Percentiles rank a stretch among this genome's conserved stretches.
Conservation (phyloP, 2,329 filamentous ascomycete genomes). For the Colletotrichum orchidophilum region DNA sequence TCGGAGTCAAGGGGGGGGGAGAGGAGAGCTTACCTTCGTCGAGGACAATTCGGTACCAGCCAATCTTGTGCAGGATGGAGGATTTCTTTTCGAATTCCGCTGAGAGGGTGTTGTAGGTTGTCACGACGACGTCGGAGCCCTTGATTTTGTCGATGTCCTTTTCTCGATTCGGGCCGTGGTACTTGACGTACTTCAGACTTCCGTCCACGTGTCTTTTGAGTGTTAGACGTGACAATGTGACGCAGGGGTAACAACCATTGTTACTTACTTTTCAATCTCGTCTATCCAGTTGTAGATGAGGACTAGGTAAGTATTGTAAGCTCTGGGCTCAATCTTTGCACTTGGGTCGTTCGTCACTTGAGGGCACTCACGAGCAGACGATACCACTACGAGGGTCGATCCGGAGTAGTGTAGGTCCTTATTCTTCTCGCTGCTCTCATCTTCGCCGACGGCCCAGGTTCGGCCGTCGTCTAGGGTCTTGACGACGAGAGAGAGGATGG, state of each 20-base stretch:
- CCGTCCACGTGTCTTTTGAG: conserved; percentile 44
- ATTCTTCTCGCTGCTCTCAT: conserved; percentile 30
- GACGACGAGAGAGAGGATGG: conserved; percentile 59
- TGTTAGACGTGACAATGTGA: not conserved
- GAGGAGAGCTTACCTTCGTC: conserved; percentile 51
- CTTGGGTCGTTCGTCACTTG: no score
- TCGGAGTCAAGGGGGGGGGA: no score
- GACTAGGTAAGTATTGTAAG: conserved; percentile 42
- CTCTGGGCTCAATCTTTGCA: not conserved
- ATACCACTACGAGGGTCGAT: conserved; percentile 56
- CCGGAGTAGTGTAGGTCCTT: conserved; percentile 40
- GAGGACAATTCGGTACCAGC: conserved; percentile 53
- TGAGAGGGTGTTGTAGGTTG: conserved; percentile 57
- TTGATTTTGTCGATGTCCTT: conserved; percentile 39
- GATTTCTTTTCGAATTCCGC: conserved; percentile 42
- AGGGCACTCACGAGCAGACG: conserved; percentile 52
- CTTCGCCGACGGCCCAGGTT: conserved; percentile 43
- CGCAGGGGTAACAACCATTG: not conserved
- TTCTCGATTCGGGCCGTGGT: conserved; percentile 47
- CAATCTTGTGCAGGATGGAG: conserved; percentile 43
- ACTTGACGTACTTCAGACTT: conserved; percentile 43
- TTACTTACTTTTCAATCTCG: conserved; percentile 48
- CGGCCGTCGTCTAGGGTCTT: conserved; percentile 49
- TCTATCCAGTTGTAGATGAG: conserved; percentile 51
- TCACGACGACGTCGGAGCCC: conserved; percentile 53